Conservation (phyloP, 1,284 basidiomycete species). For the Fistulina hepatica region DNA sequence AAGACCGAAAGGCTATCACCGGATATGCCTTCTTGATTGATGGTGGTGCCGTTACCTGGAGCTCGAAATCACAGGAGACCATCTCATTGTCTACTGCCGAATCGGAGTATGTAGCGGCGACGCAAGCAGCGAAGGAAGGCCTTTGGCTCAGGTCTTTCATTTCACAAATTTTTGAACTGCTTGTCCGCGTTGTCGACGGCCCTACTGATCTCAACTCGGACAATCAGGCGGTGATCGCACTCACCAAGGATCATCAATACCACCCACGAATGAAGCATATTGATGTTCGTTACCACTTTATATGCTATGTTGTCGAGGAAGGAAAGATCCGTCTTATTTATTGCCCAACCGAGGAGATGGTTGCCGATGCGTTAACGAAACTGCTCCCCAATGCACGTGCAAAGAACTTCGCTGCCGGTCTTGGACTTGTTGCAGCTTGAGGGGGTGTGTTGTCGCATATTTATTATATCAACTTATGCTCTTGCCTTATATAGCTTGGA, state of each 20-base stretch:
- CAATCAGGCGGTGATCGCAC: slow-evolving; percentile 22
- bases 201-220: slow-evolving; percentile 15
- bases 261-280: slow-evolving; percentile 29
- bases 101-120: neutral
- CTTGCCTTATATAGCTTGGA: too few relatives aligned
- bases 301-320: neutral
- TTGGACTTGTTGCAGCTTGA: slow-evolving; percentile 11
- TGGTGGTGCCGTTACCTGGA: slow-evolving; percentile 20
- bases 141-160: slow-evolving; percentile 21
- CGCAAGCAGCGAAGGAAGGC: slow-evolving; percentile 19
- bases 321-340: slow-evolving; percentile 18
- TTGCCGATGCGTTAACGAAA: slow-evolving; percentile 23
- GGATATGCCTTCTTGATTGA: slow-evolving; percentile 17
- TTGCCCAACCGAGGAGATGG: slow-evolving; percentile 18
- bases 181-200: neutral
- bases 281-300: slow-evolving; percentile 27
- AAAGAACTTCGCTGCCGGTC: slow-evolving; percentile 5
- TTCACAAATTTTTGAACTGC: slow-evolving; percentile 10
- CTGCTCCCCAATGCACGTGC: slow-evolving; percentile 8
- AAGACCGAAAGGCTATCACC: slow-evolving; percentile 17
- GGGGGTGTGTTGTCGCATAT: slow-evolving; percentile 14
- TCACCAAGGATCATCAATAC: slow-evolving; percentile 18
- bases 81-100: slow-evolving; percentile 19
- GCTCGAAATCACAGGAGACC: slow-evolving; percentile 19
- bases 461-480: too few relatives aligned